Evolutionary conservation across 768 basidiomycete genomes (phyloP).

Genomic region (Leccinum longicurvipes): DNA sequence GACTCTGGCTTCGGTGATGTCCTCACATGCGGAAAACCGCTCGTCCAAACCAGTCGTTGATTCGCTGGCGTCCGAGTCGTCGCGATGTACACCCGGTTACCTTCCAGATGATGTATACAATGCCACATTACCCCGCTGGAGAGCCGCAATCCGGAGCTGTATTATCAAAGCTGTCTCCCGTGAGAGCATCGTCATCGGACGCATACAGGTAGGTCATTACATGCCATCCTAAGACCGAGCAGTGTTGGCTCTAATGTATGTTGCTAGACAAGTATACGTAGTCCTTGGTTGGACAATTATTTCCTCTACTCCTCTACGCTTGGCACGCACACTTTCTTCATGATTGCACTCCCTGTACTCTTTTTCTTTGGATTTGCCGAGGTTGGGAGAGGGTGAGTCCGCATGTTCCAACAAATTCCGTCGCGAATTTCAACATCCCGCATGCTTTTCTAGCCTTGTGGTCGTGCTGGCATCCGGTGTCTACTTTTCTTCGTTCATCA

Average conservation of each 20-base stretch:
- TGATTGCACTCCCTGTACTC: constrained; percentile 78
- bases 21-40: background rate
- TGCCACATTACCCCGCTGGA: constrained; percentile 60
- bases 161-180: constrained; percentile 51
- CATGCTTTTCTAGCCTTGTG: constrained; percentile 46
- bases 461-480: constrained; percentile 75
- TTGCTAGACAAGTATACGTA: constrained; percentile 50
- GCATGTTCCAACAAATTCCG: background rate
- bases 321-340: constrained; percentile 91
- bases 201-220: constrained; percentile 56
- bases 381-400: constrained; percentile 67
- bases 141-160: constrained; percentile 52
- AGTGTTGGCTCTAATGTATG: background rate
- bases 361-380: constrained; percentile 85
- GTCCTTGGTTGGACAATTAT: constrained; percentile 70
- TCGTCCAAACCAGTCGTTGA: background rate
- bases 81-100: constrained; percentile 11
- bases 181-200: constrained; percentile 61
- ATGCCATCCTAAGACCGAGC: background rate
- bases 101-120: constrained; percentile 57
- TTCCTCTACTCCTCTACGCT: constrained; percentile 81
- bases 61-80: background rate
- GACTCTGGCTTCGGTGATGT: constrained; percentile 1
- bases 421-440: background rate
- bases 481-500: constrained; percentile 82